phyloP scores from a whole-genome alignment of 108 stramenopile species.

The Stephanodiscus triporus region DNA sequence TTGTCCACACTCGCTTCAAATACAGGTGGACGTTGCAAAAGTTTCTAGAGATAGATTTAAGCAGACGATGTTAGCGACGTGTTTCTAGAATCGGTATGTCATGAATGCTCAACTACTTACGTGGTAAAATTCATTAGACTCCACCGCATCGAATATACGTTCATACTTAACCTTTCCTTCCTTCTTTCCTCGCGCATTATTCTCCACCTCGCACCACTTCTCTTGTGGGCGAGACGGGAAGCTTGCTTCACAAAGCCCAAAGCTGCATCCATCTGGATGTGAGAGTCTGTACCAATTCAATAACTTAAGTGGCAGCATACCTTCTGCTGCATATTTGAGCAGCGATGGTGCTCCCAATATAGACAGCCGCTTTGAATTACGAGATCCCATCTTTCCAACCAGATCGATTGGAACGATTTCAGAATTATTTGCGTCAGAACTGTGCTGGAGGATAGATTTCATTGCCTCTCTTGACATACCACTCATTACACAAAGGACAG shows the following conservation, averaged over 20 bases:
- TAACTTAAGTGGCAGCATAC: conserved; percentile 40
- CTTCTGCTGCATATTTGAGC: conserved; percentile 54
- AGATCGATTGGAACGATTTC: conserved; percentile 38
- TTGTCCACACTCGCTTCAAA: conserved; percentile 49
- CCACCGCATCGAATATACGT: conserved; percentile 46
- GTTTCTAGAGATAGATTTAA: conserved; percentile 8
- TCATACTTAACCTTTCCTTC: conserved; percentile 9
- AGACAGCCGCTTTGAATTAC: conserved; percentile 50
- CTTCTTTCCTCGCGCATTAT: conserved; percentile 19
- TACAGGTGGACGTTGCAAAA: conserved; percentile 27
- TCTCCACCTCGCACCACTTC: conserved; percentile 33
- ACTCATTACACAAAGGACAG: conserved; percentile 44
- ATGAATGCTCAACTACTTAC: conserved; percentile 16
- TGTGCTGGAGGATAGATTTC: conserved; percentile 44
- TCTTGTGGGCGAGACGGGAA: conserved; percentile 48
- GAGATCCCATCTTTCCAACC: conserved; percentile 39
- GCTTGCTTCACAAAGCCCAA: conserved; percentile 41
- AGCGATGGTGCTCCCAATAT: conserved; percentile 52
- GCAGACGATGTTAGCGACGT: background rate
- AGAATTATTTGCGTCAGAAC: conserved; percentile 1
- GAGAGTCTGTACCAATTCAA: conserved; percentile 48
- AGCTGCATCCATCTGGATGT: conserved; percentile 13
- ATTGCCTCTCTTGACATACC: conserved; percentile 43
- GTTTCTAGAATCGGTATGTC: conserved; percentile 2
- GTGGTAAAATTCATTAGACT: conserved; percentile 56